A percentile compares a stretch with the other conserved stretches of the same genome.
Evolutionary conservation across 768 basidiomycete species (phyloP).

Genomic region (Boletus coccyginus): DNA sequence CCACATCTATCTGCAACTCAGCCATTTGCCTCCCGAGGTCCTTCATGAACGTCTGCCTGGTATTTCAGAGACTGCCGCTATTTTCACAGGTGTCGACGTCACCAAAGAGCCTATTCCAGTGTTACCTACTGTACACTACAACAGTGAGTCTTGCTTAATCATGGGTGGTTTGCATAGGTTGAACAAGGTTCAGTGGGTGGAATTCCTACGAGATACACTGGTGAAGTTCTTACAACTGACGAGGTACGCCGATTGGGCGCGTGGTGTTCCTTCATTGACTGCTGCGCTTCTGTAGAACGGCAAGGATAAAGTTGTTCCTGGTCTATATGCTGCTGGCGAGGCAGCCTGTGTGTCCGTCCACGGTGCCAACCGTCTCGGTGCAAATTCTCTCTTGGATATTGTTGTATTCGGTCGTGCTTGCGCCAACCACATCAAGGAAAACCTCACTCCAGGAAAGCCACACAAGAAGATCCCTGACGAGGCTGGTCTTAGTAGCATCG

Average conservation of each 20-base stretch:
- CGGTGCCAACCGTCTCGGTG: slow-evolving; percentile 98
- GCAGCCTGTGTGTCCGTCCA: slow-evolving; percentile 99
- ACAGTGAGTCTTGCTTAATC: slow-evolving; percentile 60
- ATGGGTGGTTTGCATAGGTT: slow-evolving; percentile 6
- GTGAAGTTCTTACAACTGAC: slow-evolving; percentile 90
- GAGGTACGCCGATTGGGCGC: slow-evolving; percentile 36
- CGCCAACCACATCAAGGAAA: slow-evolving; percentile 96
- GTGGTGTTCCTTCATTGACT: neutral
- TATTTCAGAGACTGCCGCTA: slow-evolving; percentile 99
- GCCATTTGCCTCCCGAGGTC: slow-evolving; percentile 93
- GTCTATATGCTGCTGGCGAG: slow-evolving; percentile 97
- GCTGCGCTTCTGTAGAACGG: slow-evolving; percentile 49
- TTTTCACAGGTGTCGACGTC: slow-evolving; percentile 98
- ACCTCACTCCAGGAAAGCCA: slow-evolving; percentile 80
- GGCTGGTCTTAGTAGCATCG: slow-evolving; percentile 80
- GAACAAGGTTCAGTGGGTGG: slow-evolving; percentile 76
- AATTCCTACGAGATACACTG: slow-evolving; percentile 98
- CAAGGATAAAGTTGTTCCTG: slow-evolving; percentile 92
- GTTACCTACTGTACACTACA: slow-evolving; percentile 97
- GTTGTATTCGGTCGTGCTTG: slow-evolving; percentile 99
- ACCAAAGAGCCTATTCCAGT: slow-evolving; percentile 99
- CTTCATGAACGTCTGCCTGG: slow-evolving; percentile 96
- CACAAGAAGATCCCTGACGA: slow-evolving; percentile 88
- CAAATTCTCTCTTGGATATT: slow-evolving; percentile 97
- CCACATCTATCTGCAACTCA: slow-evolving; percentile 94